Conservation (phyloP, 139 green algal genomes). For the Trebouxia sp. region DNA sequence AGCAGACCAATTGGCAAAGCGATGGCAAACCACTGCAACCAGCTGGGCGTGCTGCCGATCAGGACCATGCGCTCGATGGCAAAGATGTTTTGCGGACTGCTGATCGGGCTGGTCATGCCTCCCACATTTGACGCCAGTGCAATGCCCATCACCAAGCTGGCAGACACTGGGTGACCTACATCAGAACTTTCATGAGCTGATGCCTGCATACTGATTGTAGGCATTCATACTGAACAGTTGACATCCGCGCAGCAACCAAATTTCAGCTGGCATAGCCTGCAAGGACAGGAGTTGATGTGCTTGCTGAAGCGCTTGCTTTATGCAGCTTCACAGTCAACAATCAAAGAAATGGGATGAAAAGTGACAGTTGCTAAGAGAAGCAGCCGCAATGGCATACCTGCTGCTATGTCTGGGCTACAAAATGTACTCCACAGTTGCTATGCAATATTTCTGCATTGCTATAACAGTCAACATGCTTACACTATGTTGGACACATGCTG, state of each 20-base stretch:
- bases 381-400: conserved; percentile 40
- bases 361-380: too few relatives aligned
- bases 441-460: too few relatives aligned
- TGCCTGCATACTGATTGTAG: not conserved
- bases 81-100: conserved; percentile 76
- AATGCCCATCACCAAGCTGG: conserved; percentile 58
- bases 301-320: too few relatives aligned
- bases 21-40: conserved; percentile 76
- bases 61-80: conserved; percentile 73
- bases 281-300: too few relatives aligned
- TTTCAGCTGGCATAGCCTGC: too few relatives aligned
- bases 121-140: conserved; percentile 76
- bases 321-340: too few relatives aligned
- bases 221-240: not conserved
- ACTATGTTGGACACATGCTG: too few relatives aligned
- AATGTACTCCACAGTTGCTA: too few relatives aligned
- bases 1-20: conserved; percentile 59
- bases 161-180: conserved; percentile 16
- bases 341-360: not conserved
- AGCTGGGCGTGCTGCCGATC: conserved; percentile 56
- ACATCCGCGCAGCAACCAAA: not conserved
- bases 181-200: not conserved
- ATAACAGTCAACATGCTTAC: too few relatives aligned
- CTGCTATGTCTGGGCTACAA: too few relatives aligned
- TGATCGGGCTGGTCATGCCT: conserved; percentile 76